Evolutionary conservation across 768 basidiomycete species (phyloP).

Genomic region (Mycena capillaripes): DNA sequence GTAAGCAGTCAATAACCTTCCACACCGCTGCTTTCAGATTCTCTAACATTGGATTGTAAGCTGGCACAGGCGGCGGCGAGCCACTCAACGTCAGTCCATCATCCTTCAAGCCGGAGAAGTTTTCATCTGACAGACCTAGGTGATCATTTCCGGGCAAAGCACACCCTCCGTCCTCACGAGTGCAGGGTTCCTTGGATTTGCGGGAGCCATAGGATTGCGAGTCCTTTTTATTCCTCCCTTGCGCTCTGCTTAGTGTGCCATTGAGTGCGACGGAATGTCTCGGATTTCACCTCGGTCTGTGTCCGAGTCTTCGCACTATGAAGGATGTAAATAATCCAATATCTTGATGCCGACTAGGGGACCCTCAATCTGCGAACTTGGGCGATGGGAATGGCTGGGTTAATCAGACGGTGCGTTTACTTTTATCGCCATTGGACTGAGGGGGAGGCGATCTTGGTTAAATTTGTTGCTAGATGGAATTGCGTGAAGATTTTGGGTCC

Average conservation of each 20-base stretch:
- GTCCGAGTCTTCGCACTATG: background rate
- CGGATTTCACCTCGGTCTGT: conserved; percentile 12
- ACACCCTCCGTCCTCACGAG: conserved; percentile 19
- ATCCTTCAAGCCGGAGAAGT: background rate
- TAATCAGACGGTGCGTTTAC: conserved; percentile 12
- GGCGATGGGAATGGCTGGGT: conserved; percentile 27
- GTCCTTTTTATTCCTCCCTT: background rate
- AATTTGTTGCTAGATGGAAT: background rate
- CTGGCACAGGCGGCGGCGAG: conserved; percentile 3
- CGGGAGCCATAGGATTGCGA: conserved; percentile 5
- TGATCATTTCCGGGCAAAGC: conserved; percentile 23
- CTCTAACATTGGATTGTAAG: background rate
- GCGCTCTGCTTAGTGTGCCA: background rate
- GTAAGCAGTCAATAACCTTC: background rate
- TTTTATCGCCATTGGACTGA: background rate
- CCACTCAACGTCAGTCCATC: conserved; percentile 17
- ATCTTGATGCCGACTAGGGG: background rate
- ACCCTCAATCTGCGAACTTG: conserved; percentile 20
- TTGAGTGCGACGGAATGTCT: conserved; percentile 15
- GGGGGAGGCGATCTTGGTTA: background rate
- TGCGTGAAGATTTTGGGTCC: conserved; percentile 17
- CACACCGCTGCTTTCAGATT: too few relatives aligned
- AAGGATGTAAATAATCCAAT: too few relatives aligned
- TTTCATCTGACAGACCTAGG: background rate
- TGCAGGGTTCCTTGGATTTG: conserved; percentile 9